Evolutionary conservation across 129 eudicot genomes (phyloP).

Genomic region (Centella asiatica): DNA sequence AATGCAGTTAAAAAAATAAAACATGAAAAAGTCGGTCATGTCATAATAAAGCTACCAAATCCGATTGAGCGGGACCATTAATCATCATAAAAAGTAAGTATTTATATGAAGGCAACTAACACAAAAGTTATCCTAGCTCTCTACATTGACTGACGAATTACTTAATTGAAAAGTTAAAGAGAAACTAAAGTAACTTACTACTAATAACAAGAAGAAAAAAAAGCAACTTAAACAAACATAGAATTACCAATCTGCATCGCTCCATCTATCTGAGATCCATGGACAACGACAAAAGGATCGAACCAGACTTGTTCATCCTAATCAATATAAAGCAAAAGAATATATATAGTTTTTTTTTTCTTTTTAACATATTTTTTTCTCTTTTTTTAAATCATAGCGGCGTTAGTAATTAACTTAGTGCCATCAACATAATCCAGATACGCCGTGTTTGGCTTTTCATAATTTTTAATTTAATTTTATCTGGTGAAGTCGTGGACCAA

Average conservation of each 20-base stretch:
- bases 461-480: conserved; percentile 16
- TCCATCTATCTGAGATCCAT: conserved; percentile 29
- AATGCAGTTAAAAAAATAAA: too few species aligned
- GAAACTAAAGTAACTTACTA: background rate
- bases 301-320: background rate
- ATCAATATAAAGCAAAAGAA: background rate
- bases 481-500: conserved; percentile 75
- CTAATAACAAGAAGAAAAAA: background rate
- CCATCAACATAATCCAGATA: conserved; percentile 20
- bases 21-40: too few species aligned
- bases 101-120: too few species aligned
- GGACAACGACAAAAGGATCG: conserved; percentile 6
- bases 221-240: conserved; percentile 24
- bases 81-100: too few species aligned
- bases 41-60: too few species aligned
- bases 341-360: background rate
- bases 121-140: too few species aligned
- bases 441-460: conserved; percentile 2
- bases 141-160: conserved; percentile 16
- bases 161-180: conserved; percentile 20
- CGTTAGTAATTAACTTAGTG: background rate
- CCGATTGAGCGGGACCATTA: too few species aligned
- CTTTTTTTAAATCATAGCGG: background rate
- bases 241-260: conserved; percentile 41
- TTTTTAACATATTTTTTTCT: too few species aligned